Evolutionary conservation across 306 rosid species (phyloP), one percentile per base, ranked within the genome.

Genomic region (Malus orientalis): DNA sequence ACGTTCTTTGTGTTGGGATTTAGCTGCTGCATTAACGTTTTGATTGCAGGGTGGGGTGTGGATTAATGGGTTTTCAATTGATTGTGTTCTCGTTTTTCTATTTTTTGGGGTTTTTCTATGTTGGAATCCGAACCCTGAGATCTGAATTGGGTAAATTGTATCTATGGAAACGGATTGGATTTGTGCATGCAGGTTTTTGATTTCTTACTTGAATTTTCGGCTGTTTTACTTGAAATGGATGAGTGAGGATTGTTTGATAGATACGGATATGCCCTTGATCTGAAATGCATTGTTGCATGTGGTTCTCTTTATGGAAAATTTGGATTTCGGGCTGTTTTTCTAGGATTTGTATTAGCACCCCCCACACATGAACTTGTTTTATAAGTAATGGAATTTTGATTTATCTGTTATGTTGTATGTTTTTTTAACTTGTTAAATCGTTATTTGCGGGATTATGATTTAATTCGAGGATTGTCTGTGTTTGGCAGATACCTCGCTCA

Each of bases 231-330:
- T n/a, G 55, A 55, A 45, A 33, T 78, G 53, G 71, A 71, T 63
- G 81, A 79, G 58, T 64, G 61, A 22, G 29, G 74, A 32, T 13
- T 36, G 14, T 75, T 68, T 25, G 27, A 44, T 71, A 42, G 3
- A 30, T 62, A 18, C 15, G 19, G 33, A 29, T 3, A 16, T 30
- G 53, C 55, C 68, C 74, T 65, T 67, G 81, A 85, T 82, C 85
- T 77, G 38, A 32, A 44, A 68, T 74, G 73, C 77, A 75, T 71
- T 76, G 66, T 61, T 85, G 79, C 85, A 67, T 78, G 77, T 78
- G 66, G 57, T 80, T 78, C 38, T 71, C 14, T 72, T 73, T 63
- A 33, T 27, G 32, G 70, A 36, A 32, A 76, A 57, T 80, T 77
- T 42, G 25, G 25, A 73, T 74, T 44, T 58, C 44, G 67, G n/a